A percentile compares a stretch with the other conserved stretches of the same genome.
Conservation (phyloP, 2,329 filamentous ascomycete species). For the Xylaria sp. region DNA sequence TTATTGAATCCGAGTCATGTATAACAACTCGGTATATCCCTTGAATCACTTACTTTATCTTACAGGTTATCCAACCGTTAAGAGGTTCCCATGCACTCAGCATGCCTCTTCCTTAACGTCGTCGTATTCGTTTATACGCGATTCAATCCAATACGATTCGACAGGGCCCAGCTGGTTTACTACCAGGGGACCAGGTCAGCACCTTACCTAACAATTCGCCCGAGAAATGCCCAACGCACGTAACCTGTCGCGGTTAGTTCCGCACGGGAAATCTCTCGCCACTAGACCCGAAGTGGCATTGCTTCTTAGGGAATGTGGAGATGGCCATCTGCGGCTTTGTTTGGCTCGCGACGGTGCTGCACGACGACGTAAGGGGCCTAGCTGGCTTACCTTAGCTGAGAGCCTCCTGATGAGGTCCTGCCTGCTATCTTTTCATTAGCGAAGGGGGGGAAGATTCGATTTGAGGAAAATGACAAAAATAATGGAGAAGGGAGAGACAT, state of each 20-base stretch:
- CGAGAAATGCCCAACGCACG: no score
- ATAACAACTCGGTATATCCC: no score
- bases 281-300: constrained; percentile 11
- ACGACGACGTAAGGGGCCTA: not conserved
- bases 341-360: not conserved
- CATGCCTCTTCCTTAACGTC: not conserved
- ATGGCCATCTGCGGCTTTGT: not conserved
- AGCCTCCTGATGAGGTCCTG: no score
- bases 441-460: not conserved
- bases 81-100: no score
- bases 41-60: no score
- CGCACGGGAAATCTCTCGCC: not conserved
- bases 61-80: no score
- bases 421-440: no score
- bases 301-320: constrained; percentile 15
- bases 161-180: not conserved
- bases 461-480: not conserved
- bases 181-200: no score
- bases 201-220: no score
- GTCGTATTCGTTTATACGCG: not conserved
- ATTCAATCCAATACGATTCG: not conserved
- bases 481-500: no score
- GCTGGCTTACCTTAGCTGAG: not conserved
- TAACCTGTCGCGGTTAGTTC: not conserved
- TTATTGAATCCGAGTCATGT: no score